Base-by-base conservation (phyloP, 495 filamentous ascomycete species). In the Xylaria nigripes region DNA sequence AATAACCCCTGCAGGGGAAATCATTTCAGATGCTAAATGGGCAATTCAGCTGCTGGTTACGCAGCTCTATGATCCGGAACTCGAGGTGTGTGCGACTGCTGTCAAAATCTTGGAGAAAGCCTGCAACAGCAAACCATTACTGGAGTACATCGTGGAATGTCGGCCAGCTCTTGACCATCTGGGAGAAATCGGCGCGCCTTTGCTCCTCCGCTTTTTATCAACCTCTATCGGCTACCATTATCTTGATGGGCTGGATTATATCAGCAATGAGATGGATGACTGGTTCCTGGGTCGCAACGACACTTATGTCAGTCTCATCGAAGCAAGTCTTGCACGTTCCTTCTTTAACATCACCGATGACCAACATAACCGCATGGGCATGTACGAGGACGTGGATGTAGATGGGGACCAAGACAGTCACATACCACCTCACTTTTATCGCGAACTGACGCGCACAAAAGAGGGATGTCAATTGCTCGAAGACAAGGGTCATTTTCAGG, bases 221-320 rank as follows among this genome's bases (percentile, higher is more conserved):
- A 96, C 94, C 0, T 94, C 89, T 0, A 87, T 96, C 29, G 93
- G 93, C 5, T 98, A 98, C 59, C 91, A 97, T 70, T 98, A 98
- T 68, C 75, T 98, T 3, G 89, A 98, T 68, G 93, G 90, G 7
- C 77, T 98, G 16, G 93, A 98, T 68, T 98, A 98, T 61, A 98
- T 98, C 65, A 93, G 89, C 38, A 90, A 93, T 60, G 94, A 97
- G 65, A 98, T 98, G 93, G 93, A 98, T 64, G 93, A 97, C 68
- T 98, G 93, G 93, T 98, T 96, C 64, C 80, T 86, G 46, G 93
- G 94, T 30, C 83, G 93, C 25, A 98, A 98, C 63, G 92, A 97
- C 68, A 84, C 81, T 38, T 98, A 98, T 67, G 93, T 98, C 45
- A 78, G 83, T 22, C 79, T 96, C n/a, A 89, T 97, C 29, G 93